Base-by-base conservation (phyloP, 345 rosid genomes). In the Acer yangbiense region DNA sequence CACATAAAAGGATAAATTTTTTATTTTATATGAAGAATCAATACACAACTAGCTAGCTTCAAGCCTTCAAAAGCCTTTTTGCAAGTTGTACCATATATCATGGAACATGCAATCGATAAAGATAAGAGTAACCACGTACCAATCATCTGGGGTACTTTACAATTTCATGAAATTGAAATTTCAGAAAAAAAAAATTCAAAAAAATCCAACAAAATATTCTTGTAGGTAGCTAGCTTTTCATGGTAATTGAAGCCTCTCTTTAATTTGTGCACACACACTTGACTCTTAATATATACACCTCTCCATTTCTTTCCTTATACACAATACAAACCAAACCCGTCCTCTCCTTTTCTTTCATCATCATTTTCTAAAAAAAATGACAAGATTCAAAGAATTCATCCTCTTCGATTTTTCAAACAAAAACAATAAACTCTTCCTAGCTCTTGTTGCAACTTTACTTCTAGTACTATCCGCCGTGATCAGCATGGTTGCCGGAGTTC, bases 401-500 rank as follows among this genome's bases (percentile, higher is more conserved):
- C 27, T 25, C 35, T 63, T 81, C 4, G 83, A 80, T 62, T 11
- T 68, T 23, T 77, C 86, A 7, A 79, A 77, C 74, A 84, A 65
- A 74, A 82, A 70, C 21, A 86, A 81, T 65, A 87, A 78, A 17
- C 46, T 90, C 14, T 76, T 83, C 73, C 16, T 85, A 0, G 71
- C 81, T 41, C 68, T 85, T 62, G 76, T 88, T 48, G 84, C 84
- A 9, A 55, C 81, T n/a, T 4, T 89, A 17, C 69, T 91, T 9
- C 70, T 89, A n/a, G 83, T 83, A 23, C 25, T 23, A 3, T 85
- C 80, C 69, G 77, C 91, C 5, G 43, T 83, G 1, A 77, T 86
- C 2, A 91, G 82, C 81, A 79, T 88, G 73, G 87, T 76, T 32
- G 68, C 87, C 9, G 89, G 83, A 16, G 87, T 85, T 1, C 84